Conservation (phyloP, 768 basidiomycete species). For the Hygrophorus pudorinus region DNA sequence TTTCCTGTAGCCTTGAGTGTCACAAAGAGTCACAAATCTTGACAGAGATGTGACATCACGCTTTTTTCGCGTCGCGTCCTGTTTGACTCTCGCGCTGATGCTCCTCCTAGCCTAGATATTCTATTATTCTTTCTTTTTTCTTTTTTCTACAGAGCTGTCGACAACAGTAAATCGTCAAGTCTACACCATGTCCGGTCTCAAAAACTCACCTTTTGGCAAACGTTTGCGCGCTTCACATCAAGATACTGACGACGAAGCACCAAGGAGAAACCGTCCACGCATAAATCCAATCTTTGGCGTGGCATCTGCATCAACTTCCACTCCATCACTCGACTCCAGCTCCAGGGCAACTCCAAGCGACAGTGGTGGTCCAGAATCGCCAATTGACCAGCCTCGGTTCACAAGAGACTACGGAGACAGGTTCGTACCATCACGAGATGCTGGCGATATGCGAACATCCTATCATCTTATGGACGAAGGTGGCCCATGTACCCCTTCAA, state of each 20-base stretch:
- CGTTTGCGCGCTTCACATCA: slow-evolving; percentile 65
- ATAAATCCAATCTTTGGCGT: slow-evolving; percentile 46
- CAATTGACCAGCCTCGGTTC: slow-evolving; percentile 23
- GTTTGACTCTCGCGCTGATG: too few species aligned
- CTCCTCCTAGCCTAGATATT: too few species aligned
- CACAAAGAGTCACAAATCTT: too few species aligned
- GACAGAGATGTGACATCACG: too few species aligned
- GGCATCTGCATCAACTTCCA: slow-evolving; percentile 29
- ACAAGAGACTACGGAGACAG: slow-evolving; percentile 43
- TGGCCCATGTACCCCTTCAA: slow-evolving; percentile 49
- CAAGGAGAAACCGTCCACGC: slow-evolving; percentile 40
- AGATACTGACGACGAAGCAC: slow-evolving; percentile 47
- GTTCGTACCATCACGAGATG: slow-evolving; percentile 60
- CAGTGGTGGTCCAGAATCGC: slow-evolving; percentile 35
- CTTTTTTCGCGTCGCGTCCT: too few species aligned
- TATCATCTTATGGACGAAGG: slow-evolving; percentile 57
- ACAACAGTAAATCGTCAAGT: neutral
- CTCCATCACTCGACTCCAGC: slow-evolving; percentile 44
- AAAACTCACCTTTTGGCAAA: slow-evolving; percentile 80
- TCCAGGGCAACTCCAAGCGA: slow-evolving; percentile 31
- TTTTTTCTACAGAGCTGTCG: too few species aligned
- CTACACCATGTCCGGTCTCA: slow-evolving; percentile 56
- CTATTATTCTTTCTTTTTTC: too few species aligned
- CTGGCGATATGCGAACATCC: slow-evolving; percentile 53
- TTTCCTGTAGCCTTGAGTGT: too few species aligned